A percentile compares a stretch with the other conserved stretches of the same genome.
These are phyloP conservation scores for Boechera divaricarpa DNA, from an alignment of 345 rosid species.

Conservation along the genomic window DNA sequence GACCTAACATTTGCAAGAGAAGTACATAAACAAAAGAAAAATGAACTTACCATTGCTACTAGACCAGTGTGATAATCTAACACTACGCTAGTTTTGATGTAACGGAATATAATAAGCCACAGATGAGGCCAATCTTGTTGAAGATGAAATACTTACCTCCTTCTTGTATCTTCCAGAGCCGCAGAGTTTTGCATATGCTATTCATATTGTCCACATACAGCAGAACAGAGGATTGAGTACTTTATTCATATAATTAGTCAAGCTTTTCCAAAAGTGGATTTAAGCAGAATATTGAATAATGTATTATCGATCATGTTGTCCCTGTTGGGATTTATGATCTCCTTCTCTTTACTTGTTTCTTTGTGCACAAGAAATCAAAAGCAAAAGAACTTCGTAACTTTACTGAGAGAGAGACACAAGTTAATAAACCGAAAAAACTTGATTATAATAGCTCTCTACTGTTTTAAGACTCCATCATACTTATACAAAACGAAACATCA, in stretches of 20 bases:
- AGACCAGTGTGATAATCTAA: background rate
- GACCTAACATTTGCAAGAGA: background rate
- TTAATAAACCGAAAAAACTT: too few relatives aligned
- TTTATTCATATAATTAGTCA: background rate
- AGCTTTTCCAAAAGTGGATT: background rate
- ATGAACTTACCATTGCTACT: conserved; percentile 2
- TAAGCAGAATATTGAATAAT: background rate
- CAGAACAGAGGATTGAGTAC: background rate
- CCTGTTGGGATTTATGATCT: too few relatives aligned
- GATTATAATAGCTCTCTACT: too few relatives aligned
- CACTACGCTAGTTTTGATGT: background rate
- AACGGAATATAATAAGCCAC: background rate
- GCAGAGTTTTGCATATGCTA: background rate
- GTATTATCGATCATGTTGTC: background rate
- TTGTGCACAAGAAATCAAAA: too few relatives aligned
- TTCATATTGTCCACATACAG: background rate
- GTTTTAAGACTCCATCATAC: too few relatives aligned
- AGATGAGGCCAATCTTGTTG: background rate
- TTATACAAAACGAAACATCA: too few relatives aligned
- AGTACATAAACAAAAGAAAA: background rate
- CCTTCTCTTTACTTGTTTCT: too few relatives aligned
- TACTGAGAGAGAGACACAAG: too few relatives aligned
- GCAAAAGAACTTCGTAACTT: too few relatives aligned
- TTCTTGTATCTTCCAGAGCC: background rate
- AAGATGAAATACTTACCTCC: background rate